These are phyloP conservation scores for Solanum neorickii DNA, from an alignment of 257 asterid species.

Conservation along the genomic window DNA sequence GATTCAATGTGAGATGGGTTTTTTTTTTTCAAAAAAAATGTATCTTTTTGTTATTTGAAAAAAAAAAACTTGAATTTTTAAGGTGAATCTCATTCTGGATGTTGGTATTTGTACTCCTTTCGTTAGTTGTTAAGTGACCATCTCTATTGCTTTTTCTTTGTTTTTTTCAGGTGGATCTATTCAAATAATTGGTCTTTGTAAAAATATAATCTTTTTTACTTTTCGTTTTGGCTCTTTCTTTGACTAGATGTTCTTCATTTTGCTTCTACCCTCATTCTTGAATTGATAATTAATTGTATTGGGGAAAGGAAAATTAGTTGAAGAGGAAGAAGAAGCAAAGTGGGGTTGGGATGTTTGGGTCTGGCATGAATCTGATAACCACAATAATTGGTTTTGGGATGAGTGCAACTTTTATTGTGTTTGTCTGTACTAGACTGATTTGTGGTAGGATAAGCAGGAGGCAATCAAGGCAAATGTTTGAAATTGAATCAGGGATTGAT, in stretches of 20 bases:
- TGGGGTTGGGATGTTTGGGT: conserved; percentile 42
- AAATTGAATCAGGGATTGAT: conserved; percentile 62
- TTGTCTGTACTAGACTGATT: conserved; percentile 73
- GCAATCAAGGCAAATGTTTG: conserved; percentile 61
- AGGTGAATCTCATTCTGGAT: conserved; percentile 10
- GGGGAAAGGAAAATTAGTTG: background rate
- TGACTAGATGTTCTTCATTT: background rate
- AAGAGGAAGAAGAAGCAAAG: background rate
- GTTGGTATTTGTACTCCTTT: background rate
- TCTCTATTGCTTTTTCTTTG: background rate
- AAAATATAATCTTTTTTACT: background rate
- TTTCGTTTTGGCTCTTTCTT: background rate
- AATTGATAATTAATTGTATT: background rate
- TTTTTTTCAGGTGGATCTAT: conserved; percentile 1
- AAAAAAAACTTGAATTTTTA: conserved; percentile 1
- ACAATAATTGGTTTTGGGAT: conserved; percentile 87
- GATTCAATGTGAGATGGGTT: conserved; percentile 3
- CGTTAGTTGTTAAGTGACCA: background rate
- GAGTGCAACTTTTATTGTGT: conserved; percentile 92
- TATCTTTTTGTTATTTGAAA: background rate
- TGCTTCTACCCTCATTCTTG: background rate
- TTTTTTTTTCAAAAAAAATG: background rate
- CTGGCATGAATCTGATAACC: conserved; percentile 74
- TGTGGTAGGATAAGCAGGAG: conserved; percentile 68
- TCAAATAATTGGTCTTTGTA: background rate